Percentiles rank a stretch among this genome's conserved stretches.
Conservation (phyloP, 2,329 filamentous ascomycete species). For the Pseudocercospora cruenta region DNA sequence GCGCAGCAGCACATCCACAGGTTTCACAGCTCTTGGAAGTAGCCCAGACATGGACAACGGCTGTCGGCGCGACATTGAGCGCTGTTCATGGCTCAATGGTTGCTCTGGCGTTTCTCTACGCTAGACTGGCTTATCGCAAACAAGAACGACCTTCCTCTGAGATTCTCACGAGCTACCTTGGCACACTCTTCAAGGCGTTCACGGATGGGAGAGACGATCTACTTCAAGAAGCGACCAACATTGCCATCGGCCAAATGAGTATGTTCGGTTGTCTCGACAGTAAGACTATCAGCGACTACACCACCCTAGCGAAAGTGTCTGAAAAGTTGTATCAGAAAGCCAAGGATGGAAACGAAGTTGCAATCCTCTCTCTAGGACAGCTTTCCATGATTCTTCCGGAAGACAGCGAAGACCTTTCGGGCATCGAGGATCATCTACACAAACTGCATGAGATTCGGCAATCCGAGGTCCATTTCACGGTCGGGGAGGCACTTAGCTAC, state of each 20-base stretch:
- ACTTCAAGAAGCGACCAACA: conserved; percentile 61
- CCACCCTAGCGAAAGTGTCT: conserved; percentile 49
- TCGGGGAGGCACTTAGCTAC: conserved; percentile 84
- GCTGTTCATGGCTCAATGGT: conserved; percentile 64
- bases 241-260: conserved; percentile 64
- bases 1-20: conserved; percentile 44
- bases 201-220: conserved; percentile 57
- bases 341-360: conserved; percentile 79
- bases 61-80: conserved; percentile 63
- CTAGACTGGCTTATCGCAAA: conserved; percentile 58
- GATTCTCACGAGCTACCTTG: conserved; percentile 44
- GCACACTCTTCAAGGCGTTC: conserved; percentile 56
- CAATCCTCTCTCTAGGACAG: conserved; percentile 79
- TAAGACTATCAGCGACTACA: conserved; percentile 36
- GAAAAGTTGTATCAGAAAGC: conserved; percentile 68
- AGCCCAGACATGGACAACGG: conserved; percentile 58
- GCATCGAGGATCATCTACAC: conserved; percentile 71
- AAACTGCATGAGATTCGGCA: conserved; percentile 81
- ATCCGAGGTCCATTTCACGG: conserved; percentile 84
- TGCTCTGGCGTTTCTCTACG: conserved; percentile 61
- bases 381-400: conserved; percentile 67
- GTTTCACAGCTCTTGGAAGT: conserved; percentile 43
- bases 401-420: conserved; percentile 49
- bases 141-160: conserved; percentile 1
- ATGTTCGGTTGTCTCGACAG: conserved; percentile 60